phyloP scores from a whole-genome alignment of 2,329 filamentous ascomycete species.

The Pezicula radicicola region DNA sequence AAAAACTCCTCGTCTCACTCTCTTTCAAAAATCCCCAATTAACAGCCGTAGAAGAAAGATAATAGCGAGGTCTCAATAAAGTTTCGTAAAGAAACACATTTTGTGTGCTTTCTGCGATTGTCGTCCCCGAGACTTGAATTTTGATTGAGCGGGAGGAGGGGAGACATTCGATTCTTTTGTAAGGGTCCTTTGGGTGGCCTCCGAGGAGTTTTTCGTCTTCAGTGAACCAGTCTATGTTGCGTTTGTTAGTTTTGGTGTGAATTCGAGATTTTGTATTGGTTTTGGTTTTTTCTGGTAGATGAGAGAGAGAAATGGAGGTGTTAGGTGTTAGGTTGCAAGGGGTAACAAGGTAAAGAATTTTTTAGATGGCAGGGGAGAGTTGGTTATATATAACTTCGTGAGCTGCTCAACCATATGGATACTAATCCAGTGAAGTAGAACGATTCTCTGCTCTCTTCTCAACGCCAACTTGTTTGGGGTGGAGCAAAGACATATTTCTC shows the following conservation, averaged over 20 bases:
- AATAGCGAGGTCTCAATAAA: conserved; percentile 54
- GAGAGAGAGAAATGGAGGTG: no score
- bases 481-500: no score
- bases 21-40: conserved; percentile 35
- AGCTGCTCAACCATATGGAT: no score
- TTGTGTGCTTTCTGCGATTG: conserved; percentile 42
- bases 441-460: no score
- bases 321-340: no score
- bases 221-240: conserved; percentile 42
- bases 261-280: no score
- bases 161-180: conserved; percentile 61
- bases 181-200: conserved; percentile 63
- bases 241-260: background rate
- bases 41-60: conserved; percentile 28
- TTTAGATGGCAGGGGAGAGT: no score
- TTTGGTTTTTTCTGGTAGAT: no score
- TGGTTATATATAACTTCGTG: no score
- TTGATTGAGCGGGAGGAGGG: conserved; percentile 50
- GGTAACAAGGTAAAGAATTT: no score
- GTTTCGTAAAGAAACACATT: conserved; percentile 59
- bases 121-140: conserved; percentile 42
- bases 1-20: conserved; percentile 52
- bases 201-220: conserved; percentile 57
- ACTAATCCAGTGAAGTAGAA: no score
- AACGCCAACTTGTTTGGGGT: no score